Percentiles rank a stretch among this genome's conserved stretches.
phyloP scores from a whole-genome alignment of 1,284 basidiomycete genomes.

The Lignosus rhinocerotis region DNA sequence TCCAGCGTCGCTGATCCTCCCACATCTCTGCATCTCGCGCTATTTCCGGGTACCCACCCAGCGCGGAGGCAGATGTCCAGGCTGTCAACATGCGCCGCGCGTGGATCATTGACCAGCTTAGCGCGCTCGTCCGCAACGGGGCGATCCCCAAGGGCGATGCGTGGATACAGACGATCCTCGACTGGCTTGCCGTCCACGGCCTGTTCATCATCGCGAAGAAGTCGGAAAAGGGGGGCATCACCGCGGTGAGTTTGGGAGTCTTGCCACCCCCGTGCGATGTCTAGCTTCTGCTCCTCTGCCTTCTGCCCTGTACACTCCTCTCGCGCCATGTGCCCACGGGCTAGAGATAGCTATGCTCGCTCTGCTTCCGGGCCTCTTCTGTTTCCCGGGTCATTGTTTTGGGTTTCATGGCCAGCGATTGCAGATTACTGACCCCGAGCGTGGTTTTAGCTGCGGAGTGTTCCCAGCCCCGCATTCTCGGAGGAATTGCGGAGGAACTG shows the following conservation, averaged over 20 bases:
- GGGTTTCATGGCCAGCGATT: background rate
- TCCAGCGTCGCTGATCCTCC: conserved; percentile 11
- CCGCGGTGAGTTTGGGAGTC: conserved; percentile 50
- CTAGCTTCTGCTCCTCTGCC: background rate
- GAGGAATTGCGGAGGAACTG: conserved; percentile 69
- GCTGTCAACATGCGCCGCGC: conserved; percentile 55
- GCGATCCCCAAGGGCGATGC: conserved; percentile 81
- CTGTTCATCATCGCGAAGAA: conserved; percentile 80
- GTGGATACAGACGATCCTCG: conserved; percentile 75
- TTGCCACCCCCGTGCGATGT: background rate
- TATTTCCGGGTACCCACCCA: conserved; percentile 28
- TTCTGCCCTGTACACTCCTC: background rate
- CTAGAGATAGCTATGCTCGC: too few species aligned
- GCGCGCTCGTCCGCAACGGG: conserved; percentile 77
- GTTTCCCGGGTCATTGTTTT: background rate
- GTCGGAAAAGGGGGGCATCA: conserved; percentile 64
- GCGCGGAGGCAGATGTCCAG: conserved; percentile 42
- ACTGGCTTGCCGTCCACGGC: conserved; percentile 84
- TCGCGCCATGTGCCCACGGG: background rate
- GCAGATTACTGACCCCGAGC: conserved; percentile 16
- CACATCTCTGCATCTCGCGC: conserved; percentile 3
- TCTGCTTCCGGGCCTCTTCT: background rate
- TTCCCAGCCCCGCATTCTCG: conserved; percentile 72
- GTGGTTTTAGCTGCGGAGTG: conserved; percentile 51
- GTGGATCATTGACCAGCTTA: conserved; percentile 90